These are phyloP conservation scores for Xylaria castorea DNA, from an alignment of 495 filamentous ascomycete genomes.

Conservation along the genomic window DNA sequence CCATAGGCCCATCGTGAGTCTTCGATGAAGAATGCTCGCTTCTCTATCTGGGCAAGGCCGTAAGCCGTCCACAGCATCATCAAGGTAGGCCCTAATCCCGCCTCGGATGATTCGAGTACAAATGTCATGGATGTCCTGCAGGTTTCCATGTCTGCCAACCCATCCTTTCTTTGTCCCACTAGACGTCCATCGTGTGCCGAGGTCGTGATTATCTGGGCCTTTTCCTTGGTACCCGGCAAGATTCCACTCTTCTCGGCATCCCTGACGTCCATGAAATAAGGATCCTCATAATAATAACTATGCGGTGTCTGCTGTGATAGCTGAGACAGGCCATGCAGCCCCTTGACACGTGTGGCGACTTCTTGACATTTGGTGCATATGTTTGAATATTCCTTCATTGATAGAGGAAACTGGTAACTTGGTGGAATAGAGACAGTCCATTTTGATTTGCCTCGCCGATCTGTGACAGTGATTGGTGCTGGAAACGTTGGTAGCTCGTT, in stretches of 20 bases:
- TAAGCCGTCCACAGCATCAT: constrained; percentile 80
- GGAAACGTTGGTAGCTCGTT: constrained; percentile 60
- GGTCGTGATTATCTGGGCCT: constrained; percentile 36
- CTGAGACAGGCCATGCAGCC: constrained; percentile 50
- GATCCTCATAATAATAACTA: constrained; percentile 64
- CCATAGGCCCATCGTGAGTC: constrained; percentile 81
- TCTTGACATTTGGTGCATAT: constrained; percentile 66
- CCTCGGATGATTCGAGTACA: constrained; percentile 69
- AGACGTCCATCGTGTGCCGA: constrained; percentile 40
- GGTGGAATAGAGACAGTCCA: constrained; percentile 77
- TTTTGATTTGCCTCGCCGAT: constrained; percentile 60
- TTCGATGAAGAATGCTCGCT: constrained; percentile 75
- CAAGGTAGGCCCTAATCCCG: constrained; percentile 71
- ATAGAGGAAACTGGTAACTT: constrained; percentile 63
- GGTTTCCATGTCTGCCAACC: constrained; percentile 49
- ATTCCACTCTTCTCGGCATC: constrained; percentile 66
- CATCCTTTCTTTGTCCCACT: constrained; percentile 45
- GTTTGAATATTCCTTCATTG: constrained; percentile 61
- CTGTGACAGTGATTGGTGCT: constrained; percentile 64
- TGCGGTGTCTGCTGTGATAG: constrained; percentile 48
- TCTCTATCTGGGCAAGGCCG: constrained; percentile 72
- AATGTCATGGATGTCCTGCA: constrained; percentile 74
- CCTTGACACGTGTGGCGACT: constrained; percentile 56
- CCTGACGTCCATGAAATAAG: constrained; percentile 69
- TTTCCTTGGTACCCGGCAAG: constrained; percentile 49